phyloP scores from a whole-genome alignment of 768 basidiomycete species.

The Clavaria fumosa region DNA sequence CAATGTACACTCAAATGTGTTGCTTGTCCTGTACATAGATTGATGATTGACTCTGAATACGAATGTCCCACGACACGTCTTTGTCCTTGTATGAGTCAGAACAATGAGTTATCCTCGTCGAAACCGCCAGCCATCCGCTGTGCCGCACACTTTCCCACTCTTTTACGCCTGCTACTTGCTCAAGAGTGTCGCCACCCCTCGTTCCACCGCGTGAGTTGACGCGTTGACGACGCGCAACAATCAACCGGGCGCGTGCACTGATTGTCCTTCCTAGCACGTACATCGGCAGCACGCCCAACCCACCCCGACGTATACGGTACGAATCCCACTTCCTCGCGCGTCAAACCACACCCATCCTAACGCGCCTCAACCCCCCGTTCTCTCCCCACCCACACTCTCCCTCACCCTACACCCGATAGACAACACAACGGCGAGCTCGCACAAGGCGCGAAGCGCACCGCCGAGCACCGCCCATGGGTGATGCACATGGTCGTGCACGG shows the following conservation, averaged over 20 bases:
- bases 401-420: constrained; percentile 17
- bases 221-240: constrained; percentile 11
- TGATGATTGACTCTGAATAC: too few relatives aligned
- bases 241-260: constrained; percentile 1
- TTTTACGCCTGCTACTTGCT: constrained; percentile 82
- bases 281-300: constrained; percentile 58
- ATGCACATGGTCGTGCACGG: constrained; percentile 83
- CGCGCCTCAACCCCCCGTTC: too few relatives aligned
- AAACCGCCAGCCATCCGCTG: constrained; percentile 18
- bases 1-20: too few relatives aligned
- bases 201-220: constrained; percentile 27
- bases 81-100: too few relatives aligned
- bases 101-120: too few relatives aligned
- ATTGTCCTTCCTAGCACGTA: constrained; percentile 36
- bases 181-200: constrained; percentile 42
- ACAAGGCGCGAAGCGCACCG: constrained; percentile 57
- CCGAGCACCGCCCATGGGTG: constrained; percentile 48
- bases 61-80: too few relatives aligned
- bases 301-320: constrained; percentile 48
- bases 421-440: constrained; percentile 73
- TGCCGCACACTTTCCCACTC: constrained; percentile 33
- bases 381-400: neutral
- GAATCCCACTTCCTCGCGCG: constrained; percentile 4
- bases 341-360: neutral
- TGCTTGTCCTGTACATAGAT: too few relatives aligned